Percentiles rank a stretch among this genome's conserved stretches.
phyloP scores from a whole-genome alignment of 805 yeast species.

The Metschnikowia proteae region DNA sequence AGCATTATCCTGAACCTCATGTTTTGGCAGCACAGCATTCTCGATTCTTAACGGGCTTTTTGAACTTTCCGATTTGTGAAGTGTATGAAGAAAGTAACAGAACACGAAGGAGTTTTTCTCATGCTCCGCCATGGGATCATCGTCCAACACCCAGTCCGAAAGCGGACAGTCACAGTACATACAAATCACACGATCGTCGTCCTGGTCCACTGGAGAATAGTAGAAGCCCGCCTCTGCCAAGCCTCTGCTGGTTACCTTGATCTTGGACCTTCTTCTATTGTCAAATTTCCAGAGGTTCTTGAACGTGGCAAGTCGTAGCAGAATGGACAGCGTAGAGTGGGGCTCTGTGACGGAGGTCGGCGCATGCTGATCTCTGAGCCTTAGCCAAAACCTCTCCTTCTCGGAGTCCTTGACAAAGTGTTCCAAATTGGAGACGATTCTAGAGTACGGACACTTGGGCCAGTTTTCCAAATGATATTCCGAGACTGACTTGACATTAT shows the following conservation, averaged over 20 bases:
- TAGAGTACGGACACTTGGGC: conserved; percentile 18
- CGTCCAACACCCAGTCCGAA: conserved; percentile 56
- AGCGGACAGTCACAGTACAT: conserved; percentile 29
- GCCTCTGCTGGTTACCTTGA: conserved; percentile 11
- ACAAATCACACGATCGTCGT: conserved; percentile 34
- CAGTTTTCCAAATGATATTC: conserved; percentile 19
- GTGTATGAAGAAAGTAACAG: conserved; percentile 28
- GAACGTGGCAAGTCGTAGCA: conserved; percentile 18
- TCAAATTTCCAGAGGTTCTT: conserved; percentile 16
- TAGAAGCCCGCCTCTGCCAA: conserved; percentile 47
- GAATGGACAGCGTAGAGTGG: conserved; percentile 9
- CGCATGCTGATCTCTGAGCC: conserved; percentile 5
- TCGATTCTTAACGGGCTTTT: not conserved
- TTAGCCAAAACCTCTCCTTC: conserved; percentile 13
- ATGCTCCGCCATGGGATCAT: conserved; percentile 63
- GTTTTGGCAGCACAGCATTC: not conserved
- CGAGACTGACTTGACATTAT: conserved; percentile 17
- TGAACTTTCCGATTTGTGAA: not conserved
- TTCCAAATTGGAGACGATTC: conserved; percentile 10
- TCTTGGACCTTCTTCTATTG: conserved; percentile 3
- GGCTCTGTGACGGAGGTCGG: conserved; percentile 13
- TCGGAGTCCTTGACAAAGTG: conserved; percentile 9
- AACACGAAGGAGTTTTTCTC: conserved; percentile 18
- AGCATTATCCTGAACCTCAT: conserved; percentile 1
- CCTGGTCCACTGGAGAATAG: conserved; percentile 28